Conservation (phyloP, 2,329 filamentous ascomycete species). For the Apiospora sp. region DNA sequence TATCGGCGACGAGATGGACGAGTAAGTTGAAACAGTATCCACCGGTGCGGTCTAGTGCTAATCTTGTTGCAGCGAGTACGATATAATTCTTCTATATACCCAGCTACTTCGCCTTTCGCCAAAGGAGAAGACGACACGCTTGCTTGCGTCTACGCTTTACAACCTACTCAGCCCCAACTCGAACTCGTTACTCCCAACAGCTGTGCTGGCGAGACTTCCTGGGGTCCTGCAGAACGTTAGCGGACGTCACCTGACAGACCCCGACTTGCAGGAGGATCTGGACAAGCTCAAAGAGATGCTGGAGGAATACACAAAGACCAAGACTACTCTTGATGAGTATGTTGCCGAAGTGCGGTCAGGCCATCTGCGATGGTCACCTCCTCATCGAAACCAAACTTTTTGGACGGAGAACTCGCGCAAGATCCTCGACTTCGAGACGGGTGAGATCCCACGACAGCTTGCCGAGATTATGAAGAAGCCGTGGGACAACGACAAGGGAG, state of each 20-base stretch:
- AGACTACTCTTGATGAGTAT: slow-evolving; percentile 87
- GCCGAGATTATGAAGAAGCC: slow-evolving; percentile 80
- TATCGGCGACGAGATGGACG: slow-evolving; percentile 79
- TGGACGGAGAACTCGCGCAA: slow-evolving; percentile 91
- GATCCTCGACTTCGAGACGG: slow-evolving; percentile 85
- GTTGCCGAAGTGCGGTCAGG: slow-evolving; percentile 85
- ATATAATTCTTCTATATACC: slow-evolving; percentile 91
- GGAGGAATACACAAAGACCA: slow-evolving; percentile 73
- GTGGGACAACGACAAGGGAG: slow-evolving; percentile 85
- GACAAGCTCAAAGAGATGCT: slow-evolving; percentile 67
- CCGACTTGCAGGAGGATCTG: slow-evolving; percentile 70
- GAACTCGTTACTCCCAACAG: slow-evolving; percentile 80
- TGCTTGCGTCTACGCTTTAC: slow-evolving; percentile 87
- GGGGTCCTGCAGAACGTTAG: slow-evolving; percentile 69
- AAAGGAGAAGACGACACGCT: slow-evolving; percentile 96
- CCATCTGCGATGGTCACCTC: slow-evolving; percentile 91
- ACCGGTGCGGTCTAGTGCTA: not conserved
- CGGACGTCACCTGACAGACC: slow-evolving; percentile 69
- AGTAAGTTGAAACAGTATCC: slow-evolving; percentile 63
- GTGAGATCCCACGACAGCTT: slow-evolving; percentile 79
- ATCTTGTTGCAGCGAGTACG: slow-evolving; percentile 75
- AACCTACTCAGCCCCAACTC: slow-evolving; percentile 80
- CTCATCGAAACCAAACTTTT: slow-evolving; percentile 85
- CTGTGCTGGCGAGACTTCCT: slow-evolving; percentile 85
- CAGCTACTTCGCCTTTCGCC: slow-evolving; percentile 90